Percentiles rank a stretch among this genome's conserved stretches.
Evolutionary conservation across 1,139 yeast genomes (phyloP).

Genomic region (Magnusiomyces tetraspermus): DNA sequence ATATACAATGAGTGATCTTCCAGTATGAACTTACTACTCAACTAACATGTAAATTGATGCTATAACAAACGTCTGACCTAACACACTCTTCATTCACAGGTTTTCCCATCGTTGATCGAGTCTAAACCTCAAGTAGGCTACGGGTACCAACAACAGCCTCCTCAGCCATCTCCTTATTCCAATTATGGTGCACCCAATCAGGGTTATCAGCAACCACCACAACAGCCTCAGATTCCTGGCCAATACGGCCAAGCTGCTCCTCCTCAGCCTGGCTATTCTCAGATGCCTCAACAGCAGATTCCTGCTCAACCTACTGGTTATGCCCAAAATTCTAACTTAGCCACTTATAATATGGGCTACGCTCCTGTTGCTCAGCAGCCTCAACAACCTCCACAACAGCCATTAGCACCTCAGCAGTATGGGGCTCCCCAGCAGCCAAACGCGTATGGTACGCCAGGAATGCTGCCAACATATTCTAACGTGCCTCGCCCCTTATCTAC

Average conservation of each 20-base stretch:
- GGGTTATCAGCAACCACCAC: neutral
- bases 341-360: neutral
- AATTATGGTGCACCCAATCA: neutral
- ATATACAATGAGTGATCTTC: neutral
- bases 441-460: neutral
- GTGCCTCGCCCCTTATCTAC: neutral
- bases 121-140: neutral
- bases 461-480: neutral
- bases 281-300: neutral
- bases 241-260: neutral
- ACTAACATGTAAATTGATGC: neutral
- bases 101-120: neutral
- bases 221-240: neutral
- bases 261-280: neutral
- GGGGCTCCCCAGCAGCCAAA: neutral
- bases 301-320: neutral
- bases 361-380: neutral
- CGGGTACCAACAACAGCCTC: neutral
- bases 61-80: neutral
- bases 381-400: conserved; percentile 1
- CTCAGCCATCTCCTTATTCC: neutral
- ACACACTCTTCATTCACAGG: neutral
- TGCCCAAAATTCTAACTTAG: neutral
- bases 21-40: neutral
- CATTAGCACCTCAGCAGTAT: neutral